Evolutionary conservation across 2,329 filamentous ascomycete species (phyloP).

Genomic region (Emmonsiellopsis sp.): DNA sequence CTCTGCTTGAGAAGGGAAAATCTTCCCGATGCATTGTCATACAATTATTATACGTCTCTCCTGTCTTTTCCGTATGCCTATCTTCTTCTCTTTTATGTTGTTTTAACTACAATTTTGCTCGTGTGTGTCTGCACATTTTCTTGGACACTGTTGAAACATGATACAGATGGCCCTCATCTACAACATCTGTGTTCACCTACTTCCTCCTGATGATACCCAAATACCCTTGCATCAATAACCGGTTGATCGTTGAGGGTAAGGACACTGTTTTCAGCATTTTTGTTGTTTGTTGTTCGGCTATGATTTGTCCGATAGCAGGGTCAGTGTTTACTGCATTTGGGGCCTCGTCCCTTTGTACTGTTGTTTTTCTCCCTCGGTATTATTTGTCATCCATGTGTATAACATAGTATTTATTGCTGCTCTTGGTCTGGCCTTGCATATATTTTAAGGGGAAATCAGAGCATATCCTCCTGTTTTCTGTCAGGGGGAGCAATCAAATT

Average conservation of each 20-base stretch:
- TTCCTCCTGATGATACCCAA: neutral
- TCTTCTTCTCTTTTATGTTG: slow-evolving; percentile 3
- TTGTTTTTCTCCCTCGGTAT: neutral
- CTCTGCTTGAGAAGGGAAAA: neutral
- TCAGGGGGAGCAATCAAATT: too few species aligned
- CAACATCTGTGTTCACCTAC: slow-evolving; percentile 4
- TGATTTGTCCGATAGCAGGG: neutral
- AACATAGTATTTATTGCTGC: too few species aligned
- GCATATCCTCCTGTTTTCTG: too few species aligned
- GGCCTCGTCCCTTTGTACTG: neutral
- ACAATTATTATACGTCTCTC: neutral
- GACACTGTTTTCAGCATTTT: neutral
- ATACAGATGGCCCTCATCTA: neutral
- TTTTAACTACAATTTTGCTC: slow-evolving; percentile 11
- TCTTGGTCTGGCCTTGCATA: neutral
- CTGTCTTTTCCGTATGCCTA: slow-evolving; percentile 3
- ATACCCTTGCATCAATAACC: neutral
- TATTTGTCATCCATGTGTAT: neutral
- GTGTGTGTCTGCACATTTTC: slow-evolving; percentile 1
- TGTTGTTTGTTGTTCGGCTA: neutral
- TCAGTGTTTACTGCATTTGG: neutral
- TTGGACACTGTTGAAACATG: slow-evolving; percentile 1
- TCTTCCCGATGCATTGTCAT: slow-evolving; percentile 1
- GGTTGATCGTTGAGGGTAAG: neutral
- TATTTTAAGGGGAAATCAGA: too few species aligned